Base-by-base conservation (phyloP, 169 alveolate species). In the Eimeria praecox region DNA sequence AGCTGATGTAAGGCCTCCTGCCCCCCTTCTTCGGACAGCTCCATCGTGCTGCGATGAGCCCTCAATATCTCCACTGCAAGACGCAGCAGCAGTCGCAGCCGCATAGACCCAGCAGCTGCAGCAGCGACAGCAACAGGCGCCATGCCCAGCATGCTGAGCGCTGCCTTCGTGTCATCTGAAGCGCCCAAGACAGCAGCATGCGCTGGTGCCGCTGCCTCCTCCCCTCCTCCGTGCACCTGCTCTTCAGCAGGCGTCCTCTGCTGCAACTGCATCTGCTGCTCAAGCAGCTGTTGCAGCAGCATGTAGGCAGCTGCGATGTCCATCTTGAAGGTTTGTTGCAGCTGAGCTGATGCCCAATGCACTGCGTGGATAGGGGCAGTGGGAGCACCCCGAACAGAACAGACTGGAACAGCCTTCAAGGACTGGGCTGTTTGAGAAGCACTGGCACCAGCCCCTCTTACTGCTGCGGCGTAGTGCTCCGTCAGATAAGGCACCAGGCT, bases 281-380 rank as follows among this genome's bases (percentile, higher is more conserved):
- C 30, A 44, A 86, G 56, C 49, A 86, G 78, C 62, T 86, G 92
- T 80, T 40, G 92, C 22, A 86, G 54, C 77, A 86, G 92, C 92
- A 59, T 27, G 18, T 35, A 80, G n/a, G 92, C 92, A n/a, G 92
- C 92, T 33, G 92, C 80, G 62, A 59, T 54, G 78, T 86, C 92
- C 38, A 38, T 52, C 38, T 44, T 54, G 59, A 86, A 86, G 9
- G 62, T 86, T 24, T 86, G 92, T 38, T 86, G 82, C 62, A 93
- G 83, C 54, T 38, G 64, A 90, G 99, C 99, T 95, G 99, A 97
- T 0, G 99, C 99, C 99, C 99, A 99, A 97, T 99, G 99, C 69
- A 99, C 99, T 42, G 99, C 98, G 97, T 99, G 99, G 82, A 99
- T 99, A 82, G 99, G 99, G 95, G 99, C 98, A 95, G 99, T 98